Evolutionary conservation across 2,329 filamentous ascomycete genomes (phyloP), one percentile per base, ranked within the genome.

Genomic region (Venturia nashicola): DNA sequence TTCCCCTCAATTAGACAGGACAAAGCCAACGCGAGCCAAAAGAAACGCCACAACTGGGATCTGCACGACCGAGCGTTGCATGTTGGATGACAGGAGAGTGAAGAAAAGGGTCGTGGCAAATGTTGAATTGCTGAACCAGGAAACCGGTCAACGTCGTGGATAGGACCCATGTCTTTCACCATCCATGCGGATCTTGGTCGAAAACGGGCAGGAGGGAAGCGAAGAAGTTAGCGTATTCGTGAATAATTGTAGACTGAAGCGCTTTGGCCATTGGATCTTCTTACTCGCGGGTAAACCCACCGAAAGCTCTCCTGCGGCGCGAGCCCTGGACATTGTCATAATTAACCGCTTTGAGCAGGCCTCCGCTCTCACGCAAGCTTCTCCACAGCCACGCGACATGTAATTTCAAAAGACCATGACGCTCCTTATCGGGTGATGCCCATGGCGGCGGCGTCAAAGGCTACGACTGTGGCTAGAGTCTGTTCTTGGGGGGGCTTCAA

Each of bases 41-140:
- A 57, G 51, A 36, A 57, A 57, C 51, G 32, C 32, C 51, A 57
- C n/a, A 57, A 27, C 36, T 57, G 51, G 51, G 51, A 57, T 57
- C 51, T 57, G 51, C 51, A 57, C 32, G 39, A 34, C 51, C 51
- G 51, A 36, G 27, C 51, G 51, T 57, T 57, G 51, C 51, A 57
- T 57, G 51, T 57, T 57, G 51, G 51, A 57, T 57, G 32, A 57
- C 51, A 57, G 51, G 51, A 57, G 39, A 5, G 51, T 57, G 51
- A 57, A 32, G 36, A 57, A 57, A 57, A 57, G 51, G 51, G 51
- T 57, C 51, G 51, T 57, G 51, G 51, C 51, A 57, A 57, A 57
- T 57, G 51, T 57, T 57, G 51, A 57, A 20, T 57, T 57, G 32
- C 51, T 55, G 27, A 36, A 57, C 32, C 51, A 57, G 32, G 32